Conservation (phyloP, 768 basidiomycete genomes). For the Leccinum olivaceopallidum region DNA sequence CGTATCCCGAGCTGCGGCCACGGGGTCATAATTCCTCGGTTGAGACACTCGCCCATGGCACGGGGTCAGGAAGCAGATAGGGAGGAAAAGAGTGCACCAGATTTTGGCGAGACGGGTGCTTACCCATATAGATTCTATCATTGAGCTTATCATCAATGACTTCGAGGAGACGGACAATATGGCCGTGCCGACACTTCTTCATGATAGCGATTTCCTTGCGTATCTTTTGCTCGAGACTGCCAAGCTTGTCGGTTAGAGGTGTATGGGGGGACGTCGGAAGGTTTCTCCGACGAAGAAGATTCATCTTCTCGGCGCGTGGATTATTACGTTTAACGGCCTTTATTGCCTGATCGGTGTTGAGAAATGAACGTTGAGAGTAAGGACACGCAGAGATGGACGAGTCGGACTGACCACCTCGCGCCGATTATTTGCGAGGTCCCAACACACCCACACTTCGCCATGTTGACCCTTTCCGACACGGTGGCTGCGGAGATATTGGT, state of each 20-base stretch:
- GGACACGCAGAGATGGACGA: conserved; percentile 8
- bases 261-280: conserved; percentile 45
- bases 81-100: conserved; percentile 16
- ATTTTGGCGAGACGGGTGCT: conserved; percentile 36
- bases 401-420: conserved; percentile 45
- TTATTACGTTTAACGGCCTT: conserved; percentile 75
- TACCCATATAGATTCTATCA: conserved; percentile 93
- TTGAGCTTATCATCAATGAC: conserved; percentile 92
- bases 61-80: conserved; percentile 26
- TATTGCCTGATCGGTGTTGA: conserved; percentile 58
- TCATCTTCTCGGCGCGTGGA: conserved; percentile 66
- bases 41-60: conserved; percentile 33
- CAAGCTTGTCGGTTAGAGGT: conserved; percentile 65
- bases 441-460: conserved; percentile 83
- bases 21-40: conserved; percentile 33
- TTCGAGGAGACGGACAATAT: conserved; percentile 87
- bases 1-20: conserved; percentile 33
- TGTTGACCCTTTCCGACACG: conserved; percentile 88
- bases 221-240: conserved; percentile 80
- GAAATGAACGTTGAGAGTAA: conserved; percentile 11
- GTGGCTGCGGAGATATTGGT: conserved; percentile 80
- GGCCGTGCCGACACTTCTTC: conserved; percentile 92
- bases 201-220: conserved; percentile 96
- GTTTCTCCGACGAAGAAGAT: conserved; percentile 49
- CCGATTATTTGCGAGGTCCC: conserved; percentile 47